phyloP scores from a whole-genome alignment of 345 rosid genomes.

The Pugionium dolabratum region DNA sequence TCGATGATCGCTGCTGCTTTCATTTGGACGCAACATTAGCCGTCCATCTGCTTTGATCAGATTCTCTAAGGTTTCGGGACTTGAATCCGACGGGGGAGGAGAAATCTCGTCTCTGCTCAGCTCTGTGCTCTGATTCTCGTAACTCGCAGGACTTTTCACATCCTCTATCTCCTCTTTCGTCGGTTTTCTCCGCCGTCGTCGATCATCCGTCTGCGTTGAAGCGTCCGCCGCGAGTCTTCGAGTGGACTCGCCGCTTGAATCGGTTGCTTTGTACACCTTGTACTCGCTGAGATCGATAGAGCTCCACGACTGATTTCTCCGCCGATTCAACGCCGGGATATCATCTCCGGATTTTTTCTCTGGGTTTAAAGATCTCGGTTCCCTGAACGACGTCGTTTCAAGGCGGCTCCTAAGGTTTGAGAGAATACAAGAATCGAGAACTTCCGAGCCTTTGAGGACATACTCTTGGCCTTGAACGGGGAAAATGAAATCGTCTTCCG shows the following conservation, averaged over 20 bases:
- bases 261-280: slow-evolving; percentile 67
- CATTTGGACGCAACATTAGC: slow-evolving; percentile 43
- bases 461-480: slow-evolving; percentile 89
- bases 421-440: slow-evolving; percentile 49
- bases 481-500: slow-evolving; percentile 70
- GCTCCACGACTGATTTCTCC: slow-evolving; percentile 86
- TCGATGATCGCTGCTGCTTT: slow-evolving; percentile 45
- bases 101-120: slow-evolving; percentile 79
- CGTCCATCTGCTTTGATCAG: slow-evolving; percentile 81
- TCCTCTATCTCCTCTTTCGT: slow-evolving; percentile 42
- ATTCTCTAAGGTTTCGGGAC: slow-evolving; percentile 86
- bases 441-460: slow-evolving; percentile 92
- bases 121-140: slow-evolving; percentile 51
- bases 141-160: slow-evolving; percentile 26
- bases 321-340: slow-evolving; percentile 48
- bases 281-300: slow-evolving; percentile 76
- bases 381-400: slow-evolving; percentile 52
- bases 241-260: slow-evolving; percentile 54
- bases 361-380: slow-evolving; percentile 40
- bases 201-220: slow-evolving; percentile 84
- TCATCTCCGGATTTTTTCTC: slow-evolving; percentile 41
- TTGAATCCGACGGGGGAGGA: slow-evolving; percentile 96
- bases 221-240: slow-evolving; percentile 74
- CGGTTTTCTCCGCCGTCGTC: slow-evolving; percentile 54
- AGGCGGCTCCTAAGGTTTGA: slow-evolving; percentile 46